These are phyloP conservation scores for Massospora cicadina DNA, from an alignment of 371 early-diverging fungal species.

Conservation along the genomic window DNA sequence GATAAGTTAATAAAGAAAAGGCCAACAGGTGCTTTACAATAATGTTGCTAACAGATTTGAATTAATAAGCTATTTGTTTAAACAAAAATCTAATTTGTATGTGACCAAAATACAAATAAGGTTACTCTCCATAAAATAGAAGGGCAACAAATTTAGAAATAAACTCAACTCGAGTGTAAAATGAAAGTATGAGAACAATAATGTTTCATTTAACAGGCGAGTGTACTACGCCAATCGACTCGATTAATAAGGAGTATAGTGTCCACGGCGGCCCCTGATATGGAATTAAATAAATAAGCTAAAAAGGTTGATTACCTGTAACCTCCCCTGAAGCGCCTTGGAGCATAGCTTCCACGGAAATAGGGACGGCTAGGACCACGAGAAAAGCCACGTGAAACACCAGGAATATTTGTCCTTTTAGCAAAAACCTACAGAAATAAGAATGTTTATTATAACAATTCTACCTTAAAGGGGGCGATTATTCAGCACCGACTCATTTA, in stretches of 20 bases:
- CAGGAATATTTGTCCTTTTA: conserved; percentile 96
- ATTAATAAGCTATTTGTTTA: no score
- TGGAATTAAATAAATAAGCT: not conserved
- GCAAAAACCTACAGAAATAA: conserved; percentile 35
- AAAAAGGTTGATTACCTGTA: not conserved
- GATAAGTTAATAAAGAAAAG: no score
- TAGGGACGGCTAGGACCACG: conserved; percentile 3
- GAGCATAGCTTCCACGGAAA: not conserved
- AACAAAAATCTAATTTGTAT: no score
- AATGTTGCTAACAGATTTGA: no score
- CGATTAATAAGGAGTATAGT: not conserved
- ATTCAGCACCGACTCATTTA: conserved; percentile 79
- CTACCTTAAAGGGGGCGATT: conserved; percentile 71
- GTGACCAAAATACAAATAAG: no score
- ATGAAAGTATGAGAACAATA: no score
- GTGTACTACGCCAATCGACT: no score
- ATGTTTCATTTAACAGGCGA: no score
- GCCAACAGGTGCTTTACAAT: no score
- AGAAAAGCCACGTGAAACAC: conserved; percentile 20
- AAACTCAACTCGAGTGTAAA: no score
- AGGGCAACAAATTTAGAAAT: no score
- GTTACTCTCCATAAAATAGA: no score
- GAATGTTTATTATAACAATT: not conserved
- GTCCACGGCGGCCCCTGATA: not conserved
- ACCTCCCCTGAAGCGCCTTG: not conserved